phyloP scores from a whole-genome alignment of 257 asterid species.

The Solanum okadae region DNA sequence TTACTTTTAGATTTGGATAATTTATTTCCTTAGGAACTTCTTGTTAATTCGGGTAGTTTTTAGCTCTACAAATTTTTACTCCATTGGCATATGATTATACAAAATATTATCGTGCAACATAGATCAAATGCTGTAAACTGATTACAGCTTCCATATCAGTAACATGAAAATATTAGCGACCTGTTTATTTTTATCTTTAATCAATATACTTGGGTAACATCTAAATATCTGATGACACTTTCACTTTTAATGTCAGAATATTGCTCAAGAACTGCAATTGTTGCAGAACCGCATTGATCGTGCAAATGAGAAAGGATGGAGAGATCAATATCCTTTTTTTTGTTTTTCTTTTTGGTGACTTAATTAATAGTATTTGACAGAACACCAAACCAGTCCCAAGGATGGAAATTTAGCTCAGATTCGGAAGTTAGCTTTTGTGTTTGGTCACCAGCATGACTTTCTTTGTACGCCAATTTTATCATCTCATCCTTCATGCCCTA shows the following conservation, averaged over 20 bases:
- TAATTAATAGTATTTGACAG: neutral
- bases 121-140: neutral
- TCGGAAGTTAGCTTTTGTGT: neutral
- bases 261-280: conserved; percentile 44
- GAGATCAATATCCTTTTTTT: conserved; percentile 65
- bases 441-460: neutral
- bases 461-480: neutral
- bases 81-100: neutral
- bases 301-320: conserved; percentile 86
- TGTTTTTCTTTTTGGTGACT: neutral
- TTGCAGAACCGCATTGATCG: conserved; percentile 32
- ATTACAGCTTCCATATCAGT: neutral
- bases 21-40: neutral
- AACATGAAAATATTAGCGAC: neutral
- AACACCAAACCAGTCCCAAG: neutral
- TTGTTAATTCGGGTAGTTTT: neutral
- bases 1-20: neutral
- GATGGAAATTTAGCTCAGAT: neutral
- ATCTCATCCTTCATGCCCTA: neutral
- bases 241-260: conserved; percentile 35
- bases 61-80: neutral
- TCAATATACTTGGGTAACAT: neutral
- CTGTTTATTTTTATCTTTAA: neutral
- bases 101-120: neutral
- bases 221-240: neutral